Conservation (phyloP, 148 eudicot species). For the Rhododendron simsii region DNA sequence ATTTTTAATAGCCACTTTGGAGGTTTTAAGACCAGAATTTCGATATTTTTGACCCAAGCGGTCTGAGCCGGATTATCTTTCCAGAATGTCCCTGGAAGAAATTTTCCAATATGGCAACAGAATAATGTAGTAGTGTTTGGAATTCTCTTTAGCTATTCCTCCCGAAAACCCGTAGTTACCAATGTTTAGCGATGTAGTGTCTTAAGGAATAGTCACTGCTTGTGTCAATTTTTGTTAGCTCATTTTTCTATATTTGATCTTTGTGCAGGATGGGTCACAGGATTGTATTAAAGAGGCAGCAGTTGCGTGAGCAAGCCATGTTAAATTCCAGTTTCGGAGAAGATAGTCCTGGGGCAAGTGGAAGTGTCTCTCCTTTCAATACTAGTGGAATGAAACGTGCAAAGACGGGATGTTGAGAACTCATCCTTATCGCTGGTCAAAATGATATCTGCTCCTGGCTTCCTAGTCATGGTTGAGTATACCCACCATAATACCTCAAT, state of each 20-base stretch:
- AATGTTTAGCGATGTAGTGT: neutral
- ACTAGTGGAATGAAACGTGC: conserved; percentile 91
- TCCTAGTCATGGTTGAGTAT: conserved; percentile 8
- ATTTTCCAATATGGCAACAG: neutral
- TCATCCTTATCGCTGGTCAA: neutral
- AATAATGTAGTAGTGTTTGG: neutral
- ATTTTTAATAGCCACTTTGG: neutral
- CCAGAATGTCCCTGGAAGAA: neutral
- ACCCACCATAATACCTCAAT: conserved; percentile 1
- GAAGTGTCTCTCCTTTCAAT: conserved; percentile 81
- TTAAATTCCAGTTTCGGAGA: conserved; percentile 77
- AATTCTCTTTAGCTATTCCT: neutral
- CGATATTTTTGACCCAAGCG: neutral
- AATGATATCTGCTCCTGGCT: conserved; percentile 11
- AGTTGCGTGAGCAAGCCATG: conserved; percentile 79
- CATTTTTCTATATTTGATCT: neutral
- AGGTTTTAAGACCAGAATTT: neutral
- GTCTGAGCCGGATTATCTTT: too few species aligned
- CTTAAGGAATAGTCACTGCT: neutral
- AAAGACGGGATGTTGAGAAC: conserved; percentile 63
- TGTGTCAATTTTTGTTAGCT: neutral
- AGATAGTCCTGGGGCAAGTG: conserved; percentile 87
- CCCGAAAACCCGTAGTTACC: neutral
- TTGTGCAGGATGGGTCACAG: conserved; percentile 71
- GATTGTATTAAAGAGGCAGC: conserved; percentile 83